These are phyloP conservation scores for Aspergillus spinulosporus DNA, from an alignment of 2,329 filamentous ascomycete genomes.

Conservation along the genomic window DNA sequence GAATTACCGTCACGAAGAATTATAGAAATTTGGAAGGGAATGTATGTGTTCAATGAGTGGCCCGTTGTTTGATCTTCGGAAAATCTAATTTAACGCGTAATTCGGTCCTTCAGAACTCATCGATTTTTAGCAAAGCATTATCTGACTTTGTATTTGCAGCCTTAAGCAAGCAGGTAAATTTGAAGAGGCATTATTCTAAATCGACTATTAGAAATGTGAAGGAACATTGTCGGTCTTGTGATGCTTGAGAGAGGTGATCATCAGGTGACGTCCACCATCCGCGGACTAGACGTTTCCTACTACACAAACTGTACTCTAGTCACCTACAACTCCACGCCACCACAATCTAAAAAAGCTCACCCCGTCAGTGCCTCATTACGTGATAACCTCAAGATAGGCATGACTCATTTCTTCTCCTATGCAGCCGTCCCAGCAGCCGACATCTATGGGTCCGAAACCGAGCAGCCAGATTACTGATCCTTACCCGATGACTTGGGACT, in stretches of 20 bases:
- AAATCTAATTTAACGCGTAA: not conserved
- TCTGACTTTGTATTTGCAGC: too few relatives aligned
- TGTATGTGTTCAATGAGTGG: too few relatives aligned
- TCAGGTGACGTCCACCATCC: conserved; percentile 6
- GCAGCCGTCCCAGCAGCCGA: not conserved
- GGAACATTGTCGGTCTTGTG: not conserved
- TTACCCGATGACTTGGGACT: conserved; percentile 26
- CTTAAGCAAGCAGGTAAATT: too few relatives aligned
- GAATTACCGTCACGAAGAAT: too few relatives aligned
- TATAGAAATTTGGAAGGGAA: too few relatives aligned
- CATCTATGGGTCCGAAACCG: conserved; percentile 9
- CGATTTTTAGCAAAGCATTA: too few relatives aligned
- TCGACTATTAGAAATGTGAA: not conserved
- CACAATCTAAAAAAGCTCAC: too few relatives aligned
- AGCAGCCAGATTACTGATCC: conserved; percentile 12
- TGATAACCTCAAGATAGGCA: not conserved
- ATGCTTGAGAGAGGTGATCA: not conserved
- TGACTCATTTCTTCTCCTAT: conserved; percentile 9
- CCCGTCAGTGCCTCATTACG: too few relatives aligned
- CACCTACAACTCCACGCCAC: too few relatives aligned
- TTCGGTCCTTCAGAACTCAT: too few relatives aligned
- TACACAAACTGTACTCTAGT: too few relatives aligned
- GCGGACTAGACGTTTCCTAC: not conserved
- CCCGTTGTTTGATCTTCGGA: not conserved
- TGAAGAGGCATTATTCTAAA: too few relatives aligned